These are phyloP conservation scores for Mortierella sp. DNA, from an alignment of 371 early-diverging fungal genomes.

Conservation along the genomic window DNA sequence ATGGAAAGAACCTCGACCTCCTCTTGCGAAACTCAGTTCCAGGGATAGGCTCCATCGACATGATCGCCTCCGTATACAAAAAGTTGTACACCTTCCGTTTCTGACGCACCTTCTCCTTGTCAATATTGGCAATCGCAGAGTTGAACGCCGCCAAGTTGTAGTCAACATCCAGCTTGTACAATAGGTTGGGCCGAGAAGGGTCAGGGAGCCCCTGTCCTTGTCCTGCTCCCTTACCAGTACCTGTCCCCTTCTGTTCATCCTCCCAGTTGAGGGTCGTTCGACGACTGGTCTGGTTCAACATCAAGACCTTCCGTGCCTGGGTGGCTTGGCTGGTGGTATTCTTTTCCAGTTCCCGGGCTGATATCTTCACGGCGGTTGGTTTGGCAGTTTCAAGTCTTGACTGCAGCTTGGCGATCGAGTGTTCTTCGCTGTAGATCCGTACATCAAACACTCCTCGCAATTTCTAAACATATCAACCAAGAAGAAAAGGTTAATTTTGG, in stretches of 20 bases:
- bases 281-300: constrained; percentile 47
- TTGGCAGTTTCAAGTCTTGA: constrained; percentile 43
- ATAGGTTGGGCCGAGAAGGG: constrained; percentile 2
- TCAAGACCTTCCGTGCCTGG: constrained; percentile 21
- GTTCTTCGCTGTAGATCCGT: constrained; percentile 49
- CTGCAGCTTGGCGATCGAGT: constrained; percentile 42
- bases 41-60: constrained; percentile 52
- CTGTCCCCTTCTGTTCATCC: neutral
- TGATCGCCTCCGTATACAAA: constrained; percentile 53
- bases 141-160: constrained; percentile 54
- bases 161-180: constrained; percentile 27
- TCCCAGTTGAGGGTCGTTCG: constrained; percentile 28
- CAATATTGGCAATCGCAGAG: constrained; percentile 44
- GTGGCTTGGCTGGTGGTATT: constrained; percentile 9
- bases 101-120: constrained; percentile 20
- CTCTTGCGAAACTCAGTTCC: constrained; percentile 46
- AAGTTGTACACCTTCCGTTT: constrained; percentile 53
- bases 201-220: neutral
- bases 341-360: constrained; percentile 46
- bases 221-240: neutral
- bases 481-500: constrained; percentile 17
- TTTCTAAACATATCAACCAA: constrained; percentile 15
- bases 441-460: constrained; percentile 49
- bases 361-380: constrained; percentile 45
- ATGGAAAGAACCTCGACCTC: constrained; percentile 46